Conservation (phyloP, 2,329 filamentous ascomycete species). For the Phaeophleospora eucalypticola region DNA sequence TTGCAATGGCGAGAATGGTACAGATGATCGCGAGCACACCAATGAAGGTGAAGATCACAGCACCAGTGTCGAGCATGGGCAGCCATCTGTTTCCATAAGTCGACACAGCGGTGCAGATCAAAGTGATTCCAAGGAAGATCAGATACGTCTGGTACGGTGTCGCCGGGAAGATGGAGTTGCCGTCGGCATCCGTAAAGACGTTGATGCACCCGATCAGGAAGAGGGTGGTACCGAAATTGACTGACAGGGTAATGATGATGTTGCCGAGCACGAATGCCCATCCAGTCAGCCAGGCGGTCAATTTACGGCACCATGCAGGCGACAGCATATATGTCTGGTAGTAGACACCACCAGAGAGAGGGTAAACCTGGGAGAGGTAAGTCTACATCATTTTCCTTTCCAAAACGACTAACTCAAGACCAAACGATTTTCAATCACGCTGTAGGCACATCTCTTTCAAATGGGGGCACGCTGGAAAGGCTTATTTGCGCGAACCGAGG, state of each 20-base stretch:
- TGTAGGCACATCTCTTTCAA: too few relatives aligned
- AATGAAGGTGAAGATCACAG: slow-evolving; percentile 71
- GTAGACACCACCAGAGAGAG: slow-evolving; percentile 66
- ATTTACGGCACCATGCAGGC: slow-evolving; percentile 55
- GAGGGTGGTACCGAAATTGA: slow-evolving; percentile 66
- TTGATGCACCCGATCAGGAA: slow-evolving; percentile 55
- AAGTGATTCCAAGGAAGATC: slow-evolving; percentile 48
- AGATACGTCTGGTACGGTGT: slow-evolving; percentile 46
- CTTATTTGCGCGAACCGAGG: too few relatives aligned
- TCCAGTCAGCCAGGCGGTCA: slow-evolving; percentile 67
- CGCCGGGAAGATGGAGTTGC: slow-evolving; percentile 44
- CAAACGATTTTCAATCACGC: too few relatives aligned
- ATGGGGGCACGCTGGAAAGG: too few relatives aligned
- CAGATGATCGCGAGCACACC: slow-evolving; percentile 63
- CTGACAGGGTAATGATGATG: slow-evolving; percentile 77
- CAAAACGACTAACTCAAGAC: too few relatives aligned
- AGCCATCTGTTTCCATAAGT: slow-evolving; percentile 52
- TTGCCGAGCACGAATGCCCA: slow-evolving; percentile 77
- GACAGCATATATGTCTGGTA: slow-evolving; percentile 75
- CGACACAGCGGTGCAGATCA: slow-evolving; percentile 50
- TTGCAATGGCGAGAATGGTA: slow-evolving; percentile 61
- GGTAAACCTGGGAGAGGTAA: slow-evolving; percentile 34
- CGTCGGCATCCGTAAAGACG: slow-evolving; percentile 48
- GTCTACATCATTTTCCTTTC: slow-evolving; percentile 2
- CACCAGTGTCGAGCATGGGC: slow-evolving; percentile 63